These are phyloP conservation scores for Trypanosoma congolense DNA, from an alignment of 208 protist genomes.

Conservation along the genomic window DNA sequence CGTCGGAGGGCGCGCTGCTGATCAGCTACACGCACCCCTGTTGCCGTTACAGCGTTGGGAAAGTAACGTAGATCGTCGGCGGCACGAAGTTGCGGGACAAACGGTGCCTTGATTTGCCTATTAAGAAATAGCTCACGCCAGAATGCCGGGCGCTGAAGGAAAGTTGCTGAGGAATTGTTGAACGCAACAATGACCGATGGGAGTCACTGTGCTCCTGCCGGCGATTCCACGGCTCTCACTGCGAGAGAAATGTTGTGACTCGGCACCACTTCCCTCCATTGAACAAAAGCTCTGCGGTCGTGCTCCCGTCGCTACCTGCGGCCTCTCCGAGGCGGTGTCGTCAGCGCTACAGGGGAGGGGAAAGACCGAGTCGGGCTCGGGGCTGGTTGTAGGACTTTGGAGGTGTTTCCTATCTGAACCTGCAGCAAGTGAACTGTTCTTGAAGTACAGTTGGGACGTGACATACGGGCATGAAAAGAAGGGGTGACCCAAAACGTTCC, in stretches of 20 bases:
- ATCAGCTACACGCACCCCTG: conserved; percentile 60
- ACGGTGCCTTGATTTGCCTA: conserved; percentile 39
- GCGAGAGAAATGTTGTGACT: no score
- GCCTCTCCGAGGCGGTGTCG: no score
- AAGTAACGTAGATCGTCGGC: conserved; percentile 86
- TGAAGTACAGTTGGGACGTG: conserved; percentile 71
- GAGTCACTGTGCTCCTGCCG: no score
- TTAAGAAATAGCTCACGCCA: conserved; percentile 68
- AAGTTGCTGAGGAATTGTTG: conserved; percentile 9
- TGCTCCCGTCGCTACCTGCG: no score
- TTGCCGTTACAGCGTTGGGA: conserved; percentile 73
- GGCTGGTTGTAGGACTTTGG: neutral
- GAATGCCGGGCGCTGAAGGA: conserved; percentile 37
- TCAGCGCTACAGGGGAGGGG: neutral
- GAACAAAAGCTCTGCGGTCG: no score
- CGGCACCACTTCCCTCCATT: no score
- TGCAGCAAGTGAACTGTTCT: conserved; percentile 21
- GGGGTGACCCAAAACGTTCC: conserved; percentile 73
- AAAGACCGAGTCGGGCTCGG: neutral
- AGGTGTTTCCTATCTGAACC: conserved; percentile 1
- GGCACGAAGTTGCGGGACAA: conserved; percentile 60
- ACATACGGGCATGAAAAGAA: conserved; percentile 83
- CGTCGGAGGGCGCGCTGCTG: conserved; percentile 51
- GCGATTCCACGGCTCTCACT: no score
- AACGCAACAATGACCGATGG: neutral